Conservation (phyloP, 192 early-diverging fungal genomes). For the Chytriomyces confervae region DNA sequence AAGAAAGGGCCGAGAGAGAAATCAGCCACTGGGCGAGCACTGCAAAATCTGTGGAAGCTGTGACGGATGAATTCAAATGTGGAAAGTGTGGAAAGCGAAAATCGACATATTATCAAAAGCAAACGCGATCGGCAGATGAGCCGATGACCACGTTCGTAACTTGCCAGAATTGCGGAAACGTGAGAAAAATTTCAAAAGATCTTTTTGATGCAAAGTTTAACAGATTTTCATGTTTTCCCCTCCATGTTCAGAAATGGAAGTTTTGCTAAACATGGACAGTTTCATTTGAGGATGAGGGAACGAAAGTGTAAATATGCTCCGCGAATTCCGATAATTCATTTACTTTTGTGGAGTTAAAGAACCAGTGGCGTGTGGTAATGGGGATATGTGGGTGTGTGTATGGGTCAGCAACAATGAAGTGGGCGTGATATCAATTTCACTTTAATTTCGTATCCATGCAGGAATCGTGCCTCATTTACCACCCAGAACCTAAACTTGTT, state of each 20-base stretch:
- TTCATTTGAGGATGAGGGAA: too few species aligned
- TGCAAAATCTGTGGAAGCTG: conserved; percentile 74
- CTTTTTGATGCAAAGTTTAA: not conserved
- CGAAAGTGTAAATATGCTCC: too few species aligned
- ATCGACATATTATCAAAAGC: conserved; percentile 93
- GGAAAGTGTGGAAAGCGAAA: conserved; percentile 89
- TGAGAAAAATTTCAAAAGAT: not conserved
- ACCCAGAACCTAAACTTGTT: conserved; percentile 45
- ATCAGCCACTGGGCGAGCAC: conserved; percentile 80
- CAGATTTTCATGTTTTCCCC: not conserved
- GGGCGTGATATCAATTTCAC: too few species aligned
- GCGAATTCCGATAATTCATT: too few species aligned
- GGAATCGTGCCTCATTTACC: conserved; percentile 1
- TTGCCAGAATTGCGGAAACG: conserved; percentile 80
- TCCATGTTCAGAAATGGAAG: conserved; percentile 71
- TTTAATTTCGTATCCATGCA: too few species aligned
- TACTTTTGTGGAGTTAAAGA: too few species aligned
- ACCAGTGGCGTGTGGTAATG: too few species aligned
- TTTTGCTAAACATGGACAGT: conserved; percentile 37
- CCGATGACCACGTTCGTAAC: conserved; percentile 87
- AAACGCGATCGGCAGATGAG: conserved; percentile 97
- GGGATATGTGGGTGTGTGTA: too few species aligned
- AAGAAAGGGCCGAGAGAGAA: conserved; percentile 72
- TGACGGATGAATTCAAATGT: conserved; percentile 93
- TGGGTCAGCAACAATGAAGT: too few species aligned